These are phyloP conservation scores for Verticillium alfalfae DNA, from an alignment of 2,329 filamentous ascomycete genomes.

Conservation along the genomic window DNA sequence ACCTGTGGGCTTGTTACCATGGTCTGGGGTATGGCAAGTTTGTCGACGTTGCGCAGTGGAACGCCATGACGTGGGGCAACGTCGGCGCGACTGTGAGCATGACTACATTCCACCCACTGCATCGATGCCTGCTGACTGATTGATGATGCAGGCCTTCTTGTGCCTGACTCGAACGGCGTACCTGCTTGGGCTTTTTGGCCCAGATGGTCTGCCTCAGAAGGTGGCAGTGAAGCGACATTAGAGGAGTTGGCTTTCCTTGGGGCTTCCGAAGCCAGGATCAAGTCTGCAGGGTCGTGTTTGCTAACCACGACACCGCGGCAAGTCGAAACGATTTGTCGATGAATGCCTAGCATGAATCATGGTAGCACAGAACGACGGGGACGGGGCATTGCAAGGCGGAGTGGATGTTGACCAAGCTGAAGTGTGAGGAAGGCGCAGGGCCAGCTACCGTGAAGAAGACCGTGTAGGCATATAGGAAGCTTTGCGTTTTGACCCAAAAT, in stretches of 20 bases:
- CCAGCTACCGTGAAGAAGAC: too few species aligned
- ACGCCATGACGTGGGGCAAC: constrained; percentile 68
- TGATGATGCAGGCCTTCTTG: neutral
- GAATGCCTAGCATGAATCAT: neutral
- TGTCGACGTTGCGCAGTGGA: constrained; percentile 53
- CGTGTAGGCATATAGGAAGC: too few species aligned
- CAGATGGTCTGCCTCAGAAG: constrained; percentile 11
- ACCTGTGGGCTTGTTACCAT: constrained; percentile 53
- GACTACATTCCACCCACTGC: neutral
- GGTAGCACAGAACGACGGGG: too few species aligned
- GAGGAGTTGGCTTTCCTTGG: neutral
- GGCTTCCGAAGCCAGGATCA: neutral
- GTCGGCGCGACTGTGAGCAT: constrained; percentile 56
- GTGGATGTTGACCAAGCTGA: too few species aligned
- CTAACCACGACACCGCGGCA: neutral
- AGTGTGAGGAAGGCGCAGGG: too few species aligned
- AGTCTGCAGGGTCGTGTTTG: neutral
- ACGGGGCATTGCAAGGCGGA: too few species aligned
- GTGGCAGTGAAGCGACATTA: constrained; percentile 4
- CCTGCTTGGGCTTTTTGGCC: constrained; percentile 24
- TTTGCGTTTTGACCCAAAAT: too few species aligned
- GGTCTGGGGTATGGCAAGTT: constrained; percentile 51
- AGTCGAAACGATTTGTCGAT: neutral
- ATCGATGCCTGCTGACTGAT: neutral
- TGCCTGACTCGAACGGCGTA: constrained; percentile 7